Conservation (phyloP, 768 basidiomycete species). For the Lactarius vividus region DNA sequence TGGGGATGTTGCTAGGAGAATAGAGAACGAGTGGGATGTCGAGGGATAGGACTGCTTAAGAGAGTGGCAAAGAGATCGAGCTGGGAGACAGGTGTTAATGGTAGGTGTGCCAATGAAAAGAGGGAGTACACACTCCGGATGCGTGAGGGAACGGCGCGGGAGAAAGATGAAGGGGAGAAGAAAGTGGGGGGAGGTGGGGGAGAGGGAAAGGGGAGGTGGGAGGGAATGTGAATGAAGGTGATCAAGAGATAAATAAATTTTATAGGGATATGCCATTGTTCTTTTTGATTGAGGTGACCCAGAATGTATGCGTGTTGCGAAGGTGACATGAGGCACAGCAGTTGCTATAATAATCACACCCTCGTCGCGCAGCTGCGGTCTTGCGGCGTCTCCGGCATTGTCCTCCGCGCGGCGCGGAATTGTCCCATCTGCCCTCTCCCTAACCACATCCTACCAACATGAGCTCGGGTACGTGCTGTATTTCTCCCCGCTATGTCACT, state of each 20-base stretch:
- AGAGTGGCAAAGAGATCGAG: conserved; percentile 11
- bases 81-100: background rate
- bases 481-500: conserved; percentile 8
- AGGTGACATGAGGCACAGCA: background rate
- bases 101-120: conserved; percentile 6
- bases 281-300: background rate
- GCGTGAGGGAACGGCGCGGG: conserved; percentile 8
- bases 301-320: background rate
- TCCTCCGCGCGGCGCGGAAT: background rate
- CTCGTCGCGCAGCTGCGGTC: background rate
- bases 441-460: conserved; percentile 6
- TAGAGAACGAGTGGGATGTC: conserved; percentile 23
- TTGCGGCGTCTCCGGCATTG: background rate
- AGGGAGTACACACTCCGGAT: background rate
- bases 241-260: conserved; percentile 21
- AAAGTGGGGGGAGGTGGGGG: background rate
- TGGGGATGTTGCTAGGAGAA: conserved; percentile 28
- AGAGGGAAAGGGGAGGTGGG: background rate
- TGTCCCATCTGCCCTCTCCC: conserved; percentile 2
- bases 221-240: conserved; percentile 1
- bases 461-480: conserved; percentile 26
- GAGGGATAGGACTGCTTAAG: conserved; percentile 22
- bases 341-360: background rate
- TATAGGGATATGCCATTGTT: background rate
- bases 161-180: background rate